Evolutionary conservation across 805 yeast species (phyloP).

Genomic region (Grigorovia jiainica): DNA sequence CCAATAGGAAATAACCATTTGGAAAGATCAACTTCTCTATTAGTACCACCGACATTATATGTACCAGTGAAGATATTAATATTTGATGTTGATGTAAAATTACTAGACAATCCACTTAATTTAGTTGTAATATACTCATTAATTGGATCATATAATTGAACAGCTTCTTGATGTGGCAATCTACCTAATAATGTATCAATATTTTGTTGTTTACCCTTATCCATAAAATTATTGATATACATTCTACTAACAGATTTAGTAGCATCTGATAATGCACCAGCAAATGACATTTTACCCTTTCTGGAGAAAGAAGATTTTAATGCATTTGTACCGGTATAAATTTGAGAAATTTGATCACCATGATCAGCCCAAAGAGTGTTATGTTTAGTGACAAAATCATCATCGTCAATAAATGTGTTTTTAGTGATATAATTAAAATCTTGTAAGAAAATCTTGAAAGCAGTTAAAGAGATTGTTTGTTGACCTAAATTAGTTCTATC

Average conservation of each 20-base stretch:
- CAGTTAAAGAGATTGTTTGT: conserved; percentile 69
- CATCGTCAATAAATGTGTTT: conserved; percentile 26
- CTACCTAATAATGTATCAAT: conserved; percentile 83
- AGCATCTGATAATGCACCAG: conserved; percentile 95
- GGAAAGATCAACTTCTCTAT: conserved; percentile 45
- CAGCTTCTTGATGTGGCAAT: conserved; percentile 59
- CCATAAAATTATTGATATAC: conserved; percentile 93
- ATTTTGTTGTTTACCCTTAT: conserved; percentile 79
- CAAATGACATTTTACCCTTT: conserved; percentile 91
- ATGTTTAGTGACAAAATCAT: conserved; percentile 62
- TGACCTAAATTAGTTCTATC: conserved; percentile 89
- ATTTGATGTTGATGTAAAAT: conserved; percentile 51
- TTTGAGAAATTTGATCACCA: conserved; percentile 92
- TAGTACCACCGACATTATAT: conserved; percentile 74
- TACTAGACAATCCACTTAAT: conserved; percentile 32
- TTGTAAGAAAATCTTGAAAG: conserved; percentile 46
- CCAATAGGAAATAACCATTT: conserved; percentile 79
- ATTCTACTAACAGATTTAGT: conserved; percentile 91
- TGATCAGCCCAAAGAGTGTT: conserved; percentile 95
- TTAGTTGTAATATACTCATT: conserved; percentile 72
- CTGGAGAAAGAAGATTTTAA: conserved; percentile 89
- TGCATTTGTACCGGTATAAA: conserved; percentile 97
- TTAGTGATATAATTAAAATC: conserved; percentile 30
- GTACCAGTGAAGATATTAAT: conserved; percentile 74
- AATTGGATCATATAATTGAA: conserved; percentile 77